Evolutionary conservation across 768 basidiomycete genomes (phyloP), one percentile per base, ranked within the genome.

Genomic region (Mycena rosella): DNA sequence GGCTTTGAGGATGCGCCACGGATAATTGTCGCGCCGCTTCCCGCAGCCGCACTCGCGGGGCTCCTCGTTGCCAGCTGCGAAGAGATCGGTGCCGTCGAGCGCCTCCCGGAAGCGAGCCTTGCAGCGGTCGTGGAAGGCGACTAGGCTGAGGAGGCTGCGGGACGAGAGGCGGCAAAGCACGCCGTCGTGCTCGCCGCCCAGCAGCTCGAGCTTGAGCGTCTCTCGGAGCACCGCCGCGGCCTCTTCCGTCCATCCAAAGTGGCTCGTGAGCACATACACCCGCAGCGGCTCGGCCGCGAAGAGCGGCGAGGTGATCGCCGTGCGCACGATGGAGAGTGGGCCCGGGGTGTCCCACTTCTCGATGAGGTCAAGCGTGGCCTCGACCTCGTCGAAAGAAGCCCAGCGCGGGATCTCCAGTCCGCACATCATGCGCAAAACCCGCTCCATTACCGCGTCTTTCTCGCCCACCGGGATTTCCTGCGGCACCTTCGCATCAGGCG

Each of bases 331-430:
- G 32, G 83, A 83, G 8, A 85, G 70, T 2, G 83, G 83, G 10
- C 84, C 83, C 8, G 80, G 80, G 22, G 84, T 77, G 42, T 85
- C 82, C 80, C 84, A 86, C 64, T 81, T 80, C 68, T 85, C 82
- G 9, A 83, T 83, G 15, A 85, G 82, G 17, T 77, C 64, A 2
- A 84, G 73, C 5, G 81, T 78, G n/a, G 73, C 73, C 52, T 82
- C 80, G 20, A 82, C 65, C 60, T 83, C 78, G 64, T 83, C 81
- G 61, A 83, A 80, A 0, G 81, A 80, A 36, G 79, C 73, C 79
- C 83, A 84, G 26, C 69, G 68, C 15, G 80, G 80, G 11, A 81
- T 80, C 49, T 80, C 81, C 11, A 83, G 73, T 0, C 84, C 83
- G 51, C 81, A 78, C 49, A 83, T 76, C 72, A 85, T 78, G 68